phyloP scores from a whole-genome alignment of 371 early-diverging fungal species.

The Mucor velutinosus region DNA sequence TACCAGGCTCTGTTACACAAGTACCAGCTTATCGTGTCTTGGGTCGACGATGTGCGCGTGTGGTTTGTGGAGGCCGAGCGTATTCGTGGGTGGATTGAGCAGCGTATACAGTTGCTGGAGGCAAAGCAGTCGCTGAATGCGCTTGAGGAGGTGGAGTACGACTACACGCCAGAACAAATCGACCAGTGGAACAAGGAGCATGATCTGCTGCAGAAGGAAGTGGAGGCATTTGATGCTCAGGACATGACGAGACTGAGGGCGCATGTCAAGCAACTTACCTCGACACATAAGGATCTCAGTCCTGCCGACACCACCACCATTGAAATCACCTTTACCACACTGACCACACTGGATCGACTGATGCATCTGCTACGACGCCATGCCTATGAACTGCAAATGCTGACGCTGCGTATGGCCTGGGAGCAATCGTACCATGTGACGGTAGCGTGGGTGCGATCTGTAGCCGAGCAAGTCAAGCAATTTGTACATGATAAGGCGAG shows the following conservation, averaged over 20 bases:
- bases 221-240: slow-evolving; percentile 40
- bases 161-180: slow-evolving; percentile 29
- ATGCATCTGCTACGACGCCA: slow-evolving; percentile 41
- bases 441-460: slow-evolving; percentile 30
- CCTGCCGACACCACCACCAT: slow-evolving; percentile 62
- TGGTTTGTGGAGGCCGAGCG: slow-evolving; percentile 56
- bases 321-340: slow-evolving; percentile 54
- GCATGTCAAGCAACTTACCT: slow-evolving; percentile 54
- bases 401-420: slow-evolving; percentile 48
- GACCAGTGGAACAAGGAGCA: slow-evolving; percentile 29
- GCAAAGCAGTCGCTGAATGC: slow-evolving; percentile 23
- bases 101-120: slow-evolving; percentile 34
- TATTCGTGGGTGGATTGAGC: slow-evolving; percentile 48
- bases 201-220: slow-evolving; percentile 7
- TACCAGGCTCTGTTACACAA: slow-evolving; percentile 28
- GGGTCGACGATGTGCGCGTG: slow-evolving; percentile 55
- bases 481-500: slow-evolving; percentile 36
- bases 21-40: slow-evolving; percentile 34
- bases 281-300: slow-evolving; percentile 33
- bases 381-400: slow-evolving; percentile 44
- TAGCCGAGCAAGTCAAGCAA: slow-evolving; percentile 19
- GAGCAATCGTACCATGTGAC: slow-evolving; percentile 40
- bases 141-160: slow-evolving; percentile 26
- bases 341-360: slow-evolving; percentile 49
- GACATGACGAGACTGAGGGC: slow-evolving; percentile 54